Base-by-base conservation (phyloP, 768 basidiomycete genomes). In the Holtermannia corniformis region DNA sequence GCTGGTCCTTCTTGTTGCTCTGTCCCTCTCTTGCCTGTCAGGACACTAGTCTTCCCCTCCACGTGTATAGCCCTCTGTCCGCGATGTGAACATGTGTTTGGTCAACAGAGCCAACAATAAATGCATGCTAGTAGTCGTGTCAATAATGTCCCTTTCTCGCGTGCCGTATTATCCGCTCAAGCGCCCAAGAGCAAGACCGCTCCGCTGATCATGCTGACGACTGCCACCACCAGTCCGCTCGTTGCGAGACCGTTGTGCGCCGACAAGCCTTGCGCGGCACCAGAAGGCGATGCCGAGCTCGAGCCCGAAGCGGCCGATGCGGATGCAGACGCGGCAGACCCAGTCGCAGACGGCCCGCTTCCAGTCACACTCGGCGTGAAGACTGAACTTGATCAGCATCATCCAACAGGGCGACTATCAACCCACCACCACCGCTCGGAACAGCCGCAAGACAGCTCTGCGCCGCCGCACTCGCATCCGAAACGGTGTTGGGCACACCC, bases 391-490 rank as follows among this genome's bases (percentile, higher is more conserved):
- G 16, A 16, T 16, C 32, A 37, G 10, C 32, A 7, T 37, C 10
- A 37, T 7, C 32, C 32, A 7, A 37, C 7, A 37, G 10, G n/a
- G 10, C 7, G 32, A 7, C 32, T 16, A 37, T 37, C 32, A 37
- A 37, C 32, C 16, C 32, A 37, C 32, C 32, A 37, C 68, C 68
- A 0, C 70, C 68, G 1, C 60, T 47, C 10, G 68, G 68, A 21
- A 57, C 56, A 14, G 59, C 50, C 2, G 70, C 61, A 4, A 72
- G 52, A 60, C 70, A 72, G 16, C 60, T 55, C 19, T 51, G 43
- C 10, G 70, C 70, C 5, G 67, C 65, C 4, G 60, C 48, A 12
- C 66, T 63, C 3, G 70, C 70, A 50, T 72, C 70, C 47, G 63
- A 52, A 14, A 65, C 61, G 11, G 68, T 70, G 55, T 70, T 72